These are phyloP conservation scores for Penicillium lividum DNA, from an alignment of 495 filamentous ascomycete genomes.

Conservation along the genomic window DNA sequence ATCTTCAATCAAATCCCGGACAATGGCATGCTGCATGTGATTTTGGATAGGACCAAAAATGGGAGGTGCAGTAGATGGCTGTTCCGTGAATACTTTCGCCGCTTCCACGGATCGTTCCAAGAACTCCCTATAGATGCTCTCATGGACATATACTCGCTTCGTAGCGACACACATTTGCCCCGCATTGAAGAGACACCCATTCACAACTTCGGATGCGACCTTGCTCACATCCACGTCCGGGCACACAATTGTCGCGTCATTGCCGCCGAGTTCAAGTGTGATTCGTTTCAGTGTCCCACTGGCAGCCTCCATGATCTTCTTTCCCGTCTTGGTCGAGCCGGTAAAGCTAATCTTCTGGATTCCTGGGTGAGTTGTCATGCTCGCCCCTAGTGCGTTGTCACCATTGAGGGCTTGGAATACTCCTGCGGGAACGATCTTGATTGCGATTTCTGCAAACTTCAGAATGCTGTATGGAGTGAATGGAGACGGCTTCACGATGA, in stretches of 20 bases:
- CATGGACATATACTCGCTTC: conserved; percentile 67
- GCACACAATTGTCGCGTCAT: conserved; percentile 62
- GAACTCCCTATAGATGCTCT: conserved; percentile 60
- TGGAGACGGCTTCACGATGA: conserved; percentile 62
- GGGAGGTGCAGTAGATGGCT: background rate
- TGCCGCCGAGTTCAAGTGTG: conserved; percentile 61
- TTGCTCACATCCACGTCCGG: conserved; percentile 60
- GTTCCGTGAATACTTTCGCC: background rate
- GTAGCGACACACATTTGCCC: conserved; percentile 59
- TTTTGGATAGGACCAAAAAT: conserved; percentile 49
- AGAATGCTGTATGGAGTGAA: conserved; percentile 68
- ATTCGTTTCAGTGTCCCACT: conserved; percentile 63
- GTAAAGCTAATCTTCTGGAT: conserved; percentile 72
- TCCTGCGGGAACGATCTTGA: conserved; percentile 61
- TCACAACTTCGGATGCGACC: conserved; percentile 10
- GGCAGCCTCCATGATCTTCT: conserved; percentile 59
- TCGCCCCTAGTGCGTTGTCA: conserved; percentile 62
- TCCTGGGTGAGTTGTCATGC: conserved; percentile 56
- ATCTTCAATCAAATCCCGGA: conserved; percentile 48
- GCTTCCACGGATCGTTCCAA: conserved; percentile 25
- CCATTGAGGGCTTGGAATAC: conserved; percentile 67
- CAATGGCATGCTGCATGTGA: conserved; percentile 48
- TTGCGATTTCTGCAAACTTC: conserved; percentile 63
- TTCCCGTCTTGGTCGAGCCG: conserved; percentile 62
- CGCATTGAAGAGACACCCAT: conserved; percentile 17